These are phyloP conservation scores for Solanum bulbocastanum DNA, from an alignment of 257 asterid species.

Conservation along the genomic window DNA sequence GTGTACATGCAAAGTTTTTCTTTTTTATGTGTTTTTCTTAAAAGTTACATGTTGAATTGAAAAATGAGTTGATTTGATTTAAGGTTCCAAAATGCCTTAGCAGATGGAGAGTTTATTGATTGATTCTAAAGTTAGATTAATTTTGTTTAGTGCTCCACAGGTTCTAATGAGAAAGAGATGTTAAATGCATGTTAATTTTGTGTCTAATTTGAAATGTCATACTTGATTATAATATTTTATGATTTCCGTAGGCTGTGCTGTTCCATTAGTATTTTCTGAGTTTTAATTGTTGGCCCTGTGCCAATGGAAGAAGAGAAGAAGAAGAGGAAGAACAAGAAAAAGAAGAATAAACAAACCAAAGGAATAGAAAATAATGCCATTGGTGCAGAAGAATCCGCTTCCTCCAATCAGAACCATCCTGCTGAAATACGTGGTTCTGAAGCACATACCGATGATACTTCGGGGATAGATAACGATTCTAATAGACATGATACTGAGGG, in stretches of 20 bases:
- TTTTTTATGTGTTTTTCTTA: background rate
- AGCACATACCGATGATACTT: slow-evolving; percentile 4
- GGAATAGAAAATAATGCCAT: slow-evolving; percentile 23
- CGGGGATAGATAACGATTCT: slow-evolving; percentile 7
- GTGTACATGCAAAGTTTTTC: background rate
- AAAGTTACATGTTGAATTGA: background rate
- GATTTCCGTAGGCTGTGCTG: background rate
- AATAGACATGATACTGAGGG: slow-evolving; percentile 21
- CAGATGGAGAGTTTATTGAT: background rate
- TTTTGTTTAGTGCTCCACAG: background rate
- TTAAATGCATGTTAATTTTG: background rate
- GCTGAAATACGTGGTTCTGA: background rate
- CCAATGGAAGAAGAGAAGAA: slow-evolving; percentile 52
- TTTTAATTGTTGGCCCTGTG: background rate
- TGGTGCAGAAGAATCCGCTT: slow-evolving; percentile 24
- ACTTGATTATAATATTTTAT: background rate
- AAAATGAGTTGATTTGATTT: background rate
- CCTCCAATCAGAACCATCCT: slow-evolving; percentile 21
- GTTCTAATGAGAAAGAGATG: background rate
- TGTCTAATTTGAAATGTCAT: background rate
- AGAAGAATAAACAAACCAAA: slow-evolving; percentile 48
- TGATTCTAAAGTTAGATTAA: background rate
- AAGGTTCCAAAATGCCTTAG: background rate
- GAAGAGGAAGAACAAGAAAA: slow-evolving; percentile 58
- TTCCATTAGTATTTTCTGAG: background rate